phyloP scores from a whole-genome alignment of 192 early-diverging fungal genomes.

The Thamnidium elegans region DNA sequence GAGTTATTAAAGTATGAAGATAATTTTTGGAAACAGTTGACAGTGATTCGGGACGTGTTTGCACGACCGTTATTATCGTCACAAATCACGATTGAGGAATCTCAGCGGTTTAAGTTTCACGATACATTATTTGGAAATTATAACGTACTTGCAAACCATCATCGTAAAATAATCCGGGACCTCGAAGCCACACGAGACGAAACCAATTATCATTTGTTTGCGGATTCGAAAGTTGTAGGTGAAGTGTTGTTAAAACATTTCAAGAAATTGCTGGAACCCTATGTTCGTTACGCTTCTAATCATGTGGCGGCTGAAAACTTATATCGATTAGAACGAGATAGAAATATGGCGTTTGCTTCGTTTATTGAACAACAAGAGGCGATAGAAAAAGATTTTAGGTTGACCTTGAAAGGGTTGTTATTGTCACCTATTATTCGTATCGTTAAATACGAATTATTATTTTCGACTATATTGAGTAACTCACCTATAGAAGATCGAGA shows the following conservation, averaged over 20 bases:
- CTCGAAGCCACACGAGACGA: not conserved
- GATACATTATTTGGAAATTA: constrained; percentile 9
- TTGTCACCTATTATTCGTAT: constrained; percentile 4
- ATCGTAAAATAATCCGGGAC: not conserved
- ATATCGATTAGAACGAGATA: not conserved
- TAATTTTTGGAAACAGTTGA: not conserved
- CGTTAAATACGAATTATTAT: constrained; percentile 2
- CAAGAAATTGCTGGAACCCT: not conserved
- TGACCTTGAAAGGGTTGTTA: constrained; percentile 1
- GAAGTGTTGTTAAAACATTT: not conserved
- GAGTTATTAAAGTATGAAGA: constrained; percentile 3
- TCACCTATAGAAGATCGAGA: constrained; percentile 9
- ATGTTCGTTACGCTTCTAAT: constrained; percentile 12
- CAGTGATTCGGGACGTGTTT: constrained; percentile 3
- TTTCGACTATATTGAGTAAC: constrained; percentile 10
- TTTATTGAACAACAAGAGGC: constrained; percentile 9
- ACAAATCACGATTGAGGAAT: constrained; percentile 12
- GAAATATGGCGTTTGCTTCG: not conserved
- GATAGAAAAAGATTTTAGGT: not conserved
- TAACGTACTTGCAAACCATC: not conserved
- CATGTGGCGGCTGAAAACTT: not conserved
- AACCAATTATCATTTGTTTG: not conserved
- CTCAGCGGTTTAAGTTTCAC: constrained; percentile 1
- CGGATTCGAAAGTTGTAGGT: not conserved
- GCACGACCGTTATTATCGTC: not conserved